A percentile compares a stretch with the other conserved stretches of the same genome.
Evolutionary conservation across 1,139 yeast genomes (phyloP).

Genomic region (Suhomyces kunorum): DNA sequence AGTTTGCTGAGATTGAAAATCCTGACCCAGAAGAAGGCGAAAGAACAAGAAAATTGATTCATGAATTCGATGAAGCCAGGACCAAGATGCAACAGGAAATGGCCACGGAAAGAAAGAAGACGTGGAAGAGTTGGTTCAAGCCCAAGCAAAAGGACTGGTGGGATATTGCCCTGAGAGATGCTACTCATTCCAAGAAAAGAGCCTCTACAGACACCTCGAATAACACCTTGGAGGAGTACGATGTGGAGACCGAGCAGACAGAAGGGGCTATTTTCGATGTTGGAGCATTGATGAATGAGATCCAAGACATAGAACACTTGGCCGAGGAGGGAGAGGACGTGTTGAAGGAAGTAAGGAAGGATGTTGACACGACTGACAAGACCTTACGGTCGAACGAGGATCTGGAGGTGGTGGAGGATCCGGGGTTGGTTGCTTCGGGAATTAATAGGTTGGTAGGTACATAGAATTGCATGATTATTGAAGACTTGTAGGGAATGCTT

Average conservation of each 20-base stretch:
- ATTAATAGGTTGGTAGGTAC: conserved; percentile 5
- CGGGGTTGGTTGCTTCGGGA: neutral
- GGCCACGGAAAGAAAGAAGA: conserved; percentile 36
- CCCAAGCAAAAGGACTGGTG: conserved; percentile 88
- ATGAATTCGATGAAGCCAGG: conserved; percentile 84
- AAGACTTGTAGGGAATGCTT: no score
- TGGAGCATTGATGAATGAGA: conserved; percentile 47
- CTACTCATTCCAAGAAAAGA: neutral
- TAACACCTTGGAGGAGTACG: conserved; percentile 10
- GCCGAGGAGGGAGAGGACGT: conserved; percentile 22
- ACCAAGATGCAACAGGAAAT: conserved; percentile 48
- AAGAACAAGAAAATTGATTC: conserved; percentile 74
- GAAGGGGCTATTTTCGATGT: conserved; percentile 45
- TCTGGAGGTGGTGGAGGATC: conserved; percentile 20
- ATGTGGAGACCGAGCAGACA: conserved; percentile 10
- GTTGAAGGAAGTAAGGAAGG: conserved; percentile 19
- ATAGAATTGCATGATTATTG: conserved; percentile 1
- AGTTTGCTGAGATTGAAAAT: conserved; percentile 93
- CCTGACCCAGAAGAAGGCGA: conserved; percentile 89
- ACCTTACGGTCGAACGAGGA: conserved; percentile 23
- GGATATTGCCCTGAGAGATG: conserved; percentile 50
- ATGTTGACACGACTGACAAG: conserved; percentile 16
- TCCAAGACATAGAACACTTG: conserved; percentile 43
- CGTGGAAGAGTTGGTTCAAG: conserved; percentile 68
- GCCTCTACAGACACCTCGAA: conserved; percentile 3